A percentile compares a stretch with the other conserved stretches of the same genome.
Evolutionary conservation across 2,329 filamentous ascomycete genomes (phyloP).

Genomic region (Curvularia sp.): DNA sequence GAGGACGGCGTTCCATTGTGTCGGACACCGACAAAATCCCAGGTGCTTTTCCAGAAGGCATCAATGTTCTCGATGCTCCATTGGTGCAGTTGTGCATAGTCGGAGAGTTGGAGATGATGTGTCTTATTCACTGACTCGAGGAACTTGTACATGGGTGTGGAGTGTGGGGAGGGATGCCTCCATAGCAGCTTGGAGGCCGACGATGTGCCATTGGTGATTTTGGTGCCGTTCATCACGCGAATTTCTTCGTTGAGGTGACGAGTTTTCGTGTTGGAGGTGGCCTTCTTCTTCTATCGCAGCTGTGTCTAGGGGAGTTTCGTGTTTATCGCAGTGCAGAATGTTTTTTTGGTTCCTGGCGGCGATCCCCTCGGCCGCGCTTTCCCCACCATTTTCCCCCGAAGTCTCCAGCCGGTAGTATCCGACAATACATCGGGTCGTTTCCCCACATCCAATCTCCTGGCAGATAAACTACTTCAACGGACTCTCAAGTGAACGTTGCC

Average conservation of each 20-base stretch:
- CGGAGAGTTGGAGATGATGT: conserved; percentile 66
- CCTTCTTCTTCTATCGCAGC: background rate
- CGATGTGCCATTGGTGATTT: conserved; percentile 34
- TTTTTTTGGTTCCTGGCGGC: conserved; percentile 11
- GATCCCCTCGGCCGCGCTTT: conserved; percentile 13
- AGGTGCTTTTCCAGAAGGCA: conserved; percentile 84
- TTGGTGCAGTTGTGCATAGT: conserved; percentile 77
- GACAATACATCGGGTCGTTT: background rate
- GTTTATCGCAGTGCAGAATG: conserved; percentile 10
- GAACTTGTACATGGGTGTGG: conserved; percentile 76
- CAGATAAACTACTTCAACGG: too few species aligned
- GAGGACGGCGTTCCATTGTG: conserved; percentile 68
- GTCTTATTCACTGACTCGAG: conserved; percentile 72
- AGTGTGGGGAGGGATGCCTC: conserved; percentile 70
- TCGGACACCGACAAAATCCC: conserved; percentile 80
- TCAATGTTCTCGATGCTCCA: conserved; percentile 83
- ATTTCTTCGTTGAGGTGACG: too few species aligned
- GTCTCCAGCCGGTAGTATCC: background rate
- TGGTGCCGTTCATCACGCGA: conserved; percentile 18
- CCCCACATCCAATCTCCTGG: background rate
- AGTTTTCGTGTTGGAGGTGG: background rate
- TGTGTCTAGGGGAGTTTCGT: conserved; percentile 2
- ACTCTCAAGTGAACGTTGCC: background rate
- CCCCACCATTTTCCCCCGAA: conserved; percentile 8
- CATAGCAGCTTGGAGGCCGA: conserved; percentile 60